These are phyloP conservation scores for Colletotrichum lupini DNA, from an alignment of 2,329 filamentous ascomycete species.

Conservation along the genomic window DNA sequence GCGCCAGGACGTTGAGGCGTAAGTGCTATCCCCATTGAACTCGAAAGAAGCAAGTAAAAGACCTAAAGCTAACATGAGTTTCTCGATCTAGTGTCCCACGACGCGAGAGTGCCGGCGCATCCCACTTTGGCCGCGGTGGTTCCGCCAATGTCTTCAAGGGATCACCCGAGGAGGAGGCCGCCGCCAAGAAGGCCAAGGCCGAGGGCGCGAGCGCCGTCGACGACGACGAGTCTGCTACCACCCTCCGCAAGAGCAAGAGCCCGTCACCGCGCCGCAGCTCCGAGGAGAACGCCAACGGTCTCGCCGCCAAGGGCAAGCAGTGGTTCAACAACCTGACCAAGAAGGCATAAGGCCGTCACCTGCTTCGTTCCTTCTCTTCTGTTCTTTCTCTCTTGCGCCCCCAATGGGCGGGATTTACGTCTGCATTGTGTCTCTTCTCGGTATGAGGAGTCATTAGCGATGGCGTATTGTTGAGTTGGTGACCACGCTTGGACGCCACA, in stretches of 20 bases:
- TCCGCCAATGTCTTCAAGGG: conserved; percentile 76
- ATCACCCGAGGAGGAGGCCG: conserved; percentile 52
- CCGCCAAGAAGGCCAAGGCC: conserved; percentile 39
- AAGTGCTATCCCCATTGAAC: conserved; percentile 48
- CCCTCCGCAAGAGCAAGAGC: conserved; percentile 36
- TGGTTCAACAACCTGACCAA: conserved; percentile 63
- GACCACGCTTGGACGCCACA: background rate
- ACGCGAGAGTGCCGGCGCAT: conserved; percentile 66
- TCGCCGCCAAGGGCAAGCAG: conserved; percentile 59
- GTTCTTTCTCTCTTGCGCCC: background rate
- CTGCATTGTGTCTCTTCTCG: background rate
- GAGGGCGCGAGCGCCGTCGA: conserved; percentile 47
- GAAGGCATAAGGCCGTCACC: conserved; percentile 49
- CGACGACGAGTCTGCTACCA: conserved; percentile 38
- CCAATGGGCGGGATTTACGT: background rate
- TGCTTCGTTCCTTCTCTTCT: background rate
- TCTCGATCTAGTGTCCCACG: conserved; percentile 59
- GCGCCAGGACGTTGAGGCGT: conserved; percentile 85
- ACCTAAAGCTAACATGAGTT: conserved; percentile 29
- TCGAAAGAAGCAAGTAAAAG: too few relatives aligned
- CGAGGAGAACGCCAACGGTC: conserved; percentile 39
- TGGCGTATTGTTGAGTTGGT: background rate
- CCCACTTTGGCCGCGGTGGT: conserved; percentile 79
- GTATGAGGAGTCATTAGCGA: background rate
- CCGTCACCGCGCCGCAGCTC: conserved; percentile 23